Conservation (phyloP, 306 rosid species). For the Arachis hypogaea region DNA sequence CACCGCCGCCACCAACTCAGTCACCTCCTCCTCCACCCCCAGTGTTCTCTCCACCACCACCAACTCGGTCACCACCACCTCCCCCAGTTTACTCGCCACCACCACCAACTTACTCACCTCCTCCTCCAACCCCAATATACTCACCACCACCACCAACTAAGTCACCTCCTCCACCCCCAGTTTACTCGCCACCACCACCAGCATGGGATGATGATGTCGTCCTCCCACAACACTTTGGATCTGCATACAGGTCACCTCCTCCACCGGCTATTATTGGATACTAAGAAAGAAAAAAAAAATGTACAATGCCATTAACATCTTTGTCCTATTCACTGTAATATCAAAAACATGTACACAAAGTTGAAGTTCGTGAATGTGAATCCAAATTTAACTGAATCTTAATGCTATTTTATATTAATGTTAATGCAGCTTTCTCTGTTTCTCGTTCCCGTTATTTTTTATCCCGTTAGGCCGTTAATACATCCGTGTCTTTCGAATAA, state of each 20-base stretch:
- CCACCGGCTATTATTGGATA: constrained; percentile 64
- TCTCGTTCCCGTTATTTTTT: no score
- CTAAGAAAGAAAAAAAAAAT: constrained; percentile 28
- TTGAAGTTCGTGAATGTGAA: not conserved
- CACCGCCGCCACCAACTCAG: not conserved
- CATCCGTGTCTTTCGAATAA: no score
- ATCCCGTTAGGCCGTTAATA: no score
- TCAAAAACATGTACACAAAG: not conserved
- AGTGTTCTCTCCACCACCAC: not conserved
- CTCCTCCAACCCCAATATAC: constrained; percentile 20
- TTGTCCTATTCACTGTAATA: constrained; percentile 3
- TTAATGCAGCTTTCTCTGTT: no score
- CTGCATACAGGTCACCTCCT: constrained; percentile 66
- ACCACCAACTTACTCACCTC: constrained; percentile 26
- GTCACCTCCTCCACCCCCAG: not conserved
- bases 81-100: constrained; percentile 7
- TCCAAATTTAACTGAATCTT: not conserved
- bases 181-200: constrained; percentile 23
- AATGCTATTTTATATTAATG: not conserved
- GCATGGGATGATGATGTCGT: constrained; percentile 40
- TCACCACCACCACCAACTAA: constrained; percentile 16
- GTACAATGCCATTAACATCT: constrained; percentile 20
- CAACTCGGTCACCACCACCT: not conserved
- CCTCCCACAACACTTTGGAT: constrained; percentile 56
- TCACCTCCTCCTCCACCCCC: constrained; percentile 10